phyloP scores from a whole-genome alignment of 257 asterid species.

The Plantago major region DNA sequence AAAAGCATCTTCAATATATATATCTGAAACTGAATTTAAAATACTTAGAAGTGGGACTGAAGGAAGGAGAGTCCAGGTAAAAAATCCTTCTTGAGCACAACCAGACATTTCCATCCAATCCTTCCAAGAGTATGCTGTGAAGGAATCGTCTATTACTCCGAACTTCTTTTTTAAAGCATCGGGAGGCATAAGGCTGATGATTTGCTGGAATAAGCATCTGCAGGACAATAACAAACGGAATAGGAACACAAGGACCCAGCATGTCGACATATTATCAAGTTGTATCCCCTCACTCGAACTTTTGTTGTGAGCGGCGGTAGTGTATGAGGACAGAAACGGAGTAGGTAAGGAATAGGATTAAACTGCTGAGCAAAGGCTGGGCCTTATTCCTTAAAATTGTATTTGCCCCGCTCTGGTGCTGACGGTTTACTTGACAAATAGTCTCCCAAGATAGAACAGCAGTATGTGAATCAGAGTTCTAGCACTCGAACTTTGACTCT shows the following conservation, averaged over 20 bases:
- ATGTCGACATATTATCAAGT: conserved; percentile 29
- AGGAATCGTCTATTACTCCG: conserved; percentile 46
- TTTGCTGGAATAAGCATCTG: conserved; percentile 64
- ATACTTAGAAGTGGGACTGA: conserved; percentile 56
- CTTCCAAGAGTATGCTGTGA: conserved; percentile 54
- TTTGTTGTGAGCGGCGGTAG: too few relatives aligned
- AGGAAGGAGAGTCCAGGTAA: conserved; percentile 60
- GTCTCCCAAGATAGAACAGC: too few relatives aligned
- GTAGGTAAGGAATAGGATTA: too few relatives aligned
- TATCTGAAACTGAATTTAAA: conserved; percentile 44
- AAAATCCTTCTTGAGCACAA: conserved; percentile 46
- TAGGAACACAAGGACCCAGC: conserved; percentile 59
- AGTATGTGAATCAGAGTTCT: too few relatives aligned
- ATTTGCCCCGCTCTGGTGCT: too few relatives aligned
- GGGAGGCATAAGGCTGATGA: conserved; percentile 64
- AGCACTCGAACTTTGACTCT: too few relatives aligned
- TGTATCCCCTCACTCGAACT: conserved; percentile 26
- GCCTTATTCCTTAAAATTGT: too few relatives aligned
- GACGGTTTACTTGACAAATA: too few relatives aligned
- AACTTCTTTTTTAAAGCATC: conserved; percentile 59
- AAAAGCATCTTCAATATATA: conserved; percentile 45
- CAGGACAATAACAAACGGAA: conserved; percentile 63
- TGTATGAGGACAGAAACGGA: too few relatives aligned
- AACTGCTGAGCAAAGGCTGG: too few relatives aligned
- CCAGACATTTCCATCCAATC: conserved; percentile 65